Conservation (phyloP, 306 rosid species). For the Ziziphus jujuba region DNA sequence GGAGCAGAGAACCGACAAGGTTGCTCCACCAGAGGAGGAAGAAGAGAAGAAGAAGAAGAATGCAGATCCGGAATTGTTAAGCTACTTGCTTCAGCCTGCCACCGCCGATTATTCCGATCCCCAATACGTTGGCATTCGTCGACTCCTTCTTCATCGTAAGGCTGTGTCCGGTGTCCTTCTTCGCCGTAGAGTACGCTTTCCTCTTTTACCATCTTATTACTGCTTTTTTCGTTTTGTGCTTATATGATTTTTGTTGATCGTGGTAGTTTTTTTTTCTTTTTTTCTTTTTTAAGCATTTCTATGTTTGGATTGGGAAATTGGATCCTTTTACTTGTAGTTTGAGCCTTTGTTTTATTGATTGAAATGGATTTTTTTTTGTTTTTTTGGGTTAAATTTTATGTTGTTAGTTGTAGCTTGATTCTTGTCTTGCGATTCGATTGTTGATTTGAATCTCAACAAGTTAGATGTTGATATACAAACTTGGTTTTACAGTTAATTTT, state of each 20-base stretch:
- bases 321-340: neutral
- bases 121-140: slow-evolving; percentile 68
- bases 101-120: slow-evolving; percentile 52
- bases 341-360: neutral
- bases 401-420: too few species aligned
- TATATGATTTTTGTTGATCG: neutral
- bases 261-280: too few species aligned
- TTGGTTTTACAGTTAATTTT: too few species aligned
- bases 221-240: slow-evolving; percentile 6
- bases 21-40: slow-evolving; percentile 22
- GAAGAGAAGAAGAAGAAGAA: slow-evolving; percentile 23
- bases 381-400: too few species aligned
- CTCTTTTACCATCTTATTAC: neutral
- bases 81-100: slow-evolving; percentile 77
- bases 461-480: too few species aligned
- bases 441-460: too few species aligned
- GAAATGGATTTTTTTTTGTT: too few species aligned
- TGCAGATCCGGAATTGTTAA: slow-evolving; percentile 64
- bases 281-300: too few species aligned
- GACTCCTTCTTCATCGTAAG: slow-evolving; percentile 71
- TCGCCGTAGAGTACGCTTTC: slow-evolving; percentile 62
- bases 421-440: too few species aligned
- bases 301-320: neutral
- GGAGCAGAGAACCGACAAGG: slow-evolving; percentile 14
- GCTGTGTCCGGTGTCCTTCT: slow-evolving; percentile 55